Base-by-base conservation (phyloP, 768 basidiomycete species). In the Calocybe gangraenosa region DNA sequence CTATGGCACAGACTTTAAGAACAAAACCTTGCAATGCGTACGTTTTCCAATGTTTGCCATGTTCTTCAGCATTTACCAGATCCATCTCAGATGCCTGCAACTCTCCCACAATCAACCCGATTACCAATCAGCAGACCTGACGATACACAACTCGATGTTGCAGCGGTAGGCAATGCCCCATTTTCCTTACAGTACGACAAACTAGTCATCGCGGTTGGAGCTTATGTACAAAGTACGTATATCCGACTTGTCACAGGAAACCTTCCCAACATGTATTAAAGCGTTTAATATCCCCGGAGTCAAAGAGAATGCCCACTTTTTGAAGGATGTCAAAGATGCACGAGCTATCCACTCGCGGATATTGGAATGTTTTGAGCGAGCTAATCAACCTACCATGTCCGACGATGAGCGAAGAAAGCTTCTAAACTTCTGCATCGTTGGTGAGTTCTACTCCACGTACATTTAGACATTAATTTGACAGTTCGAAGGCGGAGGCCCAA, bases 281-380 rank as follows among this genome's bases (percentile, higher is more conserved):
- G 83, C 84, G 2, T 87, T 86, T 65, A 65, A 76, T 48, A 71
- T 84, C 34, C 84, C 84, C 1, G 87, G 86, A 1, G 84, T 90
- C 34, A 87, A 92, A 61, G 81, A 91, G 53, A 72, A 89, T 52
- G 86, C 84, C 0, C 78, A 85, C 57, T 92, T 94, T 61, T 64
- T 92, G 15, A 92, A 92, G 61, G 82, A 90, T 48, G 79, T 90
- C 42, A 74, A 76, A 40, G 86, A 90, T 55, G 86, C 88, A 0
- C 71, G 86, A 25, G 72, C 70, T 3, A 91, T 91, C 52, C 74
- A 87, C 30, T 69, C 74, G 8, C 76, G 84, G 13, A 79, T 90
- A 23, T 67, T 91, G n/a, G 87, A 87, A 65, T 86, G 85, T 80
- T 90, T 94, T 47, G 91, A 93, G 58, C 86, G 90, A 56, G 92